Percentiles rank a stretch among this genome's conserved stretches.
Conservation (phyloP, 129 eudicot species). For the Flaveria brownii region DNA sequence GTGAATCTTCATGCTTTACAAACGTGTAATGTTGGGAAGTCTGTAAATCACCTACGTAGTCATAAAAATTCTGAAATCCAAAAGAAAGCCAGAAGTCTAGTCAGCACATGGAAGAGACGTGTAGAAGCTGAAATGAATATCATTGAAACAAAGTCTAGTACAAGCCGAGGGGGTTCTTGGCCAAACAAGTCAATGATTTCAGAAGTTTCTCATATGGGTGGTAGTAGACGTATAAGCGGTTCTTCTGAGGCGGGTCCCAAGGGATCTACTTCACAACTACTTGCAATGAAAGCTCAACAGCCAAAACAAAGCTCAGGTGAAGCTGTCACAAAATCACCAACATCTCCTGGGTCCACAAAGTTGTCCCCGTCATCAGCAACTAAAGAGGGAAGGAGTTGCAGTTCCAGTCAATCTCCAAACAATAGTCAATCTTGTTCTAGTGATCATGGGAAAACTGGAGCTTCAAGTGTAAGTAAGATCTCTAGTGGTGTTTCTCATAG, state of each 20-base stretch:
- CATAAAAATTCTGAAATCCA: slow-evolving; percentile 80
- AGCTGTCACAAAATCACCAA: slow-evolving; percentile 44
- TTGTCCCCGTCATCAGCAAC: slow-evolving; percentile 39
- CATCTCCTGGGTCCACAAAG: slow-evolving; percentile 53
- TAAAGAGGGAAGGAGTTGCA: slow-evolving; percentile 70
- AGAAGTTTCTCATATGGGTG: slow-evolving; percentile 50
- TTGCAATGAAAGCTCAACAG: slow-evolving; percentile 47
- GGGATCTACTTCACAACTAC: slow-evolving; percentile 51
- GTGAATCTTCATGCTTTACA: slow-evolving; percentile 90
- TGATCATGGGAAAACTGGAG: slow-evolving; percentile 45
- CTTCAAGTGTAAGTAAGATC: slow-evolving; percentile 41
- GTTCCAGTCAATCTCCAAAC: slow-evolving; percentile 71
- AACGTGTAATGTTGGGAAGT: slow-evolving; percentile 81
- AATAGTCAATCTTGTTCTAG: slow-evolving; percentile 60
- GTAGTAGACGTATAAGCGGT: slow-evolving; percentile 36
- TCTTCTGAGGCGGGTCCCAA: slow-evolving; percentile 46
- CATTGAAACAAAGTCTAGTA: slow-evolving; percentile 53
- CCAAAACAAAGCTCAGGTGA: slow-evolving; percentile 49
- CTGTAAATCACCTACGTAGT: slow-evolving; percentile 79
- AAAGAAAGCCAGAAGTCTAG: slow-evolving; percentile 81
- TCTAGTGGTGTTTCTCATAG: slow-evolving; percentile 46
- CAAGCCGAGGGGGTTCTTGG: slow-evolving; percentile 56
- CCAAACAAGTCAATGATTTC: slow-evolving; percentile 48
- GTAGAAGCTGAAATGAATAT: slow-evolving; percentile 94
- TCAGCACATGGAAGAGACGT: slow-evolving; percentile 93